Evolutionary conservation across 2,329 filamentous ascomycete species (phyloP), one percentile per base, ranked within the genome.

Genomic region (Xylaria sp.): DNA sequence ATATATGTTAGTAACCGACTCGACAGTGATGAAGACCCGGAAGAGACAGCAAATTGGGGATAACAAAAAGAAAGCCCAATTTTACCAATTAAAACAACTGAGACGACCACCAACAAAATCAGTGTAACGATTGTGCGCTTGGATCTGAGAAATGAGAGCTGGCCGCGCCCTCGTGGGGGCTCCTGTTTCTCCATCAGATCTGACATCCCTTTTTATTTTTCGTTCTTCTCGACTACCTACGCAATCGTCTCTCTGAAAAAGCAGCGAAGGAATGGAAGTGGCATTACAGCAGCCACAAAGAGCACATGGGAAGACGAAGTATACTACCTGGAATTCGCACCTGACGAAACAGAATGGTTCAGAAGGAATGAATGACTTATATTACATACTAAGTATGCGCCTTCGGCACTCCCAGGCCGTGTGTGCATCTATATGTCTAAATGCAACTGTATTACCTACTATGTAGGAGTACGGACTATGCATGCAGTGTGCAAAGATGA

Each of bases 51-150:
- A 33, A 31, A 46, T 41, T 1, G 6, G 9, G 41, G n/a, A n/a
- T 25, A 13, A 23, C 18, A 41, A 15, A 48, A 23, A 3, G 8
- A 33, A 33, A 51, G 39, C n/a, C 59, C 23, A 39, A 62, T 59
- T 68, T 70, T 66, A 75, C 75, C 74, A 55, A 74, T 72, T 6
- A 77, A 41, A 8, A 76, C 69, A 10, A 67, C 64, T 4, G 73
- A 72, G 3, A 71, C 57, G 23, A 75, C 58, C 8, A 73, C 72
- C 25, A 75, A 48, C 5, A 63, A 33, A 2, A 68, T 71, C 55
- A 76, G 61, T 18, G 59, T 23, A 52, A 69, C 71, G 25, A 77
- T 74, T 6, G 68, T 71, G 20, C 70, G 70, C 54, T 76, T 77
- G 20, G 70, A 75, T 28, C 66, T 75, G 15, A 76, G 36, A 54